Base-by-base conservation (phyloP, 1,284 basidiomycete species). In the Mycosarcoma mackinlayi region DNA sequence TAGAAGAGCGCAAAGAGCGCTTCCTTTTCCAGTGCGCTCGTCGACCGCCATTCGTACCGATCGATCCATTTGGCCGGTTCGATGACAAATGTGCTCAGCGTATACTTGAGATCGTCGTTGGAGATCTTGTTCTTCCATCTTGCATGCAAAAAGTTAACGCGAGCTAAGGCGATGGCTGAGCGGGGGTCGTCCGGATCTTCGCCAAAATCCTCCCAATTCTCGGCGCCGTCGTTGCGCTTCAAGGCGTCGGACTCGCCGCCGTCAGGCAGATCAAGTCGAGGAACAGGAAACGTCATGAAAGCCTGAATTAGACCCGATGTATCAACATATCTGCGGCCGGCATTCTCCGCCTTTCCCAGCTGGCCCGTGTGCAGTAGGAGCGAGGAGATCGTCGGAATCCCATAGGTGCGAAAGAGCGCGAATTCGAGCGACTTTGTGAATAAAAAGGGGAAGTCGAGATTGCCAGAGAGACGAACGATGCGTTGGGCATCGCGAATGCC, bases 251-350 rank as follows among this genome's bases (percentile, higher is more conserved):
- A 11, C 19, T 65, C 62, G 9, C 56, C 62, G 21, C 56, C 62
- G 18, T 65, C 55, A 1, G 86, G 41, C 84, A 88, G 27, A 89
- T 96, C 38, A 49, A 76, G 1, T 79, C 86, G 0, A 88, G 86
- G 14, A 88, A 94, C 80, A 89, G 96, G 88, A 91, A 92, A 73
- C 8, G 74, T 73, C 27, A 73, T 71, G 37, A 86, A 66, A 4
- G 53, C 51, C 69, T 86, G 77, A 55, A 53, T 48, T 25, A 50
- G 45, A 52, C 38, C 40, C 49, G 63, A 49, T 51, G 59, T 61
- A 70, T 79, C 48, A 19, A 71, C 63, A 28, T 66, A 72, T 40
- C 68, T 14, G 0, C 68, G 33, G 14, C 45, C 49, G 0, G 68
- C 68, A 40, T 72, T 72, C 16, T 72, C 63, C 3, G 58, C 51